Conservation (phyloP, 495 filamentous ascomycete genomes). For the Aspergillus incahuasiensis region DNA sequence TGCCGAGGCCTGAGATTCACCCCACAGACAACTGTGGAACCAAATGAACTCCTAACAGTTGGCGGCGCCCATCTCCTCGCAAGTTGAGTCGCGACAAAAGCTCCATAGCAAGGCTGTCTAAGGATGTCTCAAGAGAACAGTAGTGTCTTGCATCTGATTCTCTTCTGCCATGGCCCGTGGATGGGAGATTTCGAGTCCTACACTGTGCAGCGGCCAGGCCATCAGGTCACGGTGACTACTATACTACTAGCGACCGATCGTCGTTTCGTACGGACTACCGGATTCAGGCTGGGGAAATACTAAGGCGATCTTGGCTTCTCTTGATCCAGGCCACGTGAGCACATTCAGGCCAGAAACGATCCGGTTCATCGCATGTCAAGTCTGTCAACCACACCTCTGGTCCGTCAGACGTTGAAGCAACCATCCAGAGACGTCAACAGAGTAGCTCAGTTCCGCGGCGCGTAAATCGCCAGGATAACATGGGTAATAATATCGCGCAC, state of each 20-base stretch:
- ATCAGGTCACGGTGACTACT: no score
- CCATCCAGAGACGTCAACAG: not conserved
- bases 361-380: not conserved
- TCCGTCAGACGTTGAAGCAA: no score
- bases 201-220: not conserved
- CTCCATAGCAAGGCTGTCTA: not conserved
- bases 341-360: not conserved
- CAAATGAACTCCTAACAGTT: constrained; percentile 2
- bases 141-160: not conserved
- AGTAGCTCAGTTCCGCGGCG: not conserved
- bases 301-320: constrained; percentile 1
- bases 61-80: not conserved
- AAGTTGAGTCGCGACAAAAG: not conserved
- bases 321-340: constrained; percentile 7
- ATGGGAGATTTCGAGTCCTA: not conserved
- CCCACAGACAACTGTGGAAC: constrained; percentile 15
- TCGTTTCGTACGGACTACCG: not conserved
- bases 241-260: not conserved
- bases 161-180: not conserved
- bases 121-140: not conserved
- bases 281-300: constrained; percentile 2
- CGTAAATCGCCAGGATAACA: no score
- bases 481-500: constrained; percentile 11
- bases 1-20: constrained; percentile 5
- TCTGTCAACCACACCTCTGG: not conserved